These are phyloP conservation scores for Cytospora mali DNA, from an alignment of 2,329 filamentous ascomycete species.

Conservation along the genomic window DNA sequence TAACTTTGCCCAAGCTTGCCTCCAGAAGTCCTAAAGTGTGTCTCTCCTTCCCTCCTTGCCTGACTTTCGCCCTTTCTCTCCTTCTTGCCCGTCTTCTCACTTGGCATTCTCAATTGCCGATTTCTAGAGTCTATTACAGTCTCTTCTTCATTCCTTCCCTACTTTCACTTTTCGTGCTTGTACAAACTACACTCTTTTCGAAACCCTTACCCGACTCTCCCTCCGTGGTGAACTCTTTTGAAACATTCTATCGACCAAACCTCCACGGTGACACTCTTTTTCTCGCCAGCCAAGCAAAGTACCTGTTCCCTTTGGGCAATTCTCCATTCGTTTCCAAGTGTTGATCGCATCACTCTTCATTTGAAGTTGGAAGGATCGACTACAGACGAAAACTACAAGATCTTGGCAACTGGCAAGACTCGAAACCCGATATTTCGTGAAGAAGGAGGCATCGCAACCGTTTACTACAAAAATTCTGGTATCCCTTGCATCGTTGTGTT, in stretches of 20 bases:
- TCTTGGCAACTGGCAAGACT: too few species aligned
- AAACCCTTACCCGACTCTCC: conserved; percentile 20
- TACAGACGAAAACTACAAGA: not conserved
- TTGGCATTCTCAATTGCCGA: conserved; percentile 15
- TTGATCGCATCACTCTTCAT: conserved; percentile 29
- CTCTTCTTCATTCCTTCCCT: conserved; percentile 15
- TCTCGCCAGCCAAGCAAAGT: not conserved
- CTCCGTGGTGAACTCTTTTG: conserved; percentile 20
- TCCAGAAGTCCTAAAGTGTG: conserved; percentile 18
- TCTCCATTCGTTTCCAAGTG: conserved; percentile 25
- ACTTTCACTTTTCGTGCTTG: not conserved
- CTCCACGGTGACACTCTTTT: conserved; percentile 19
- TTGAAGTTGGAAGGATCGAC: conserved; percentile 1
- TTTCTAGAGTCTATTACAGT: conserved; percentile 3
- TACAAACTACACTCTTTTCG: conserved; percentile 13
- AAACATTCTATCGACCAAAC: conserved; percentile 22
- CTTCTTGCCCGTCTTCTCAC: conserved; percentile 16
- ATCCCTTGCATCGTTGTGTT: conserved; percentile 3
- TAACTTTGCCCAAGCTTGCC: too few species aligned
- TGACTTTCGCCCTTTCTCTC: conserved; percentile 20
- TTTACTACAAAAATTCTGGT: not conserved
- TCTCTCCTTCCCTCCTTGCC: conserved; percentile 17
- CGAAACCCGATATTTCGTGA: not conserved
- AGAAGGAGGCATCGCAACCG: not conserved
- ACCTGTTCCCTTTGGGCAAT: conserved; percentile 10